phyloP scores from a whole-genome alignment of 1,139 yeast species.

The Meyerozyma sp. region DNA sequence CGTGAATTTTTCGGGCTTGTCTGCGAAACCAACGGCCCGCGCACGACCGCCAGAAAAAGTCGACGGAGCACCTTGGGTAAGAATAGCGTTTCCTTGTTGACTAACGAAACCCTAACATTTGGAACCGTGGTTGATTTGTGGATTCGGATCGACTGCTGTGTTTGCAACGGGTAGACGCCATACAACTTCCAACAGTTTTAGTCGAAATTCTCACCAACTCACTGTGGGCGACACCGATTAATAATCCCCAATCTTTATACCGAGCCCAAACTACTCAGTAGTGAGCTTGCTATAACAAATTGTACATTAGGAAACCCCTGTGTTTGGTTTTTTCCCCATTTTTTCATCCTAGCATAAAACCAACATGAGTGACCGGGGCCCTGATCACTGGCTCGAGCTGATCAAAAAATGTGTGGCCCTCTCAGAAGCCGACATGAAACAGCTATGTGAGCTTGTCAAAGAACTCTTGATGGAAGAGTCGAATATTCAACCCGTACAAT shows the following conservation, averaged over 20 bases:
- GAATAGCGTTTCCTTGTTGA: not conserved
- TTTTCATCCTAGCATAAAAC: not conserved
- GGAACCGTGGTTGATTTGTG: too few species aligned
- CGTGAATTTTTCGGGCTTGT: not conserved
- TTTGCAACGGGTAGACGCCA: too few species aligned
- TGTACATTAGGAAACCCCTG: too few species aligned
- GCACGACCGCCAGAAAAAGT: not conserved
- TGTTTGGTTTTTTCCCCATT: not conserved
- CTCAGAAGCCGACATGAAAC: constrained; percentile 93
- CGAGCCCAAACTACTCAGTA: too few species aligned
- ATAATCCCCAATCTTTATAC: too few species aligned
- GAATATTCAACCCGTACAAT: constrained; percentile 92
- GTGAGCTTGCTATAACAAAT: too few species aligned
- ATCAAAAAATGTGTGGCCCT: constrained; percentile 85
- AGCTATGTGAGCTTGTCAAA: constrained; percentile 77
- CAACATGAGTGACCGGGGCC: constrained; percentile 73
- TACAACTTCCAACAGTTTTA: too few species aligned
- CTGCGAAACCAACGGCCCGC: not conserved
- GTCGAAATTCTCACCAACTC: too few species aligned
- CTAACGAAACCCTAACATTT: too few species aligned
- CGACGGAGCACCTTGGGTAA: not conserved
- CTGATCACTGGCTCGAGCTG: constrained; percentile 95
- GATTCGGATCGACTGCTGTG: too few species aligned
- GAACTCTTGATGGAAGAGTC: constrained; percentile 28
- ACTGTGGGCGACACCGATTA: too few species aligned